These are phyloP conservation scores for Xylaria multiplex DNA, from an alignment of 2,329 filamentous ascomycete genomes.

Conservation along the genomic window DNA sequence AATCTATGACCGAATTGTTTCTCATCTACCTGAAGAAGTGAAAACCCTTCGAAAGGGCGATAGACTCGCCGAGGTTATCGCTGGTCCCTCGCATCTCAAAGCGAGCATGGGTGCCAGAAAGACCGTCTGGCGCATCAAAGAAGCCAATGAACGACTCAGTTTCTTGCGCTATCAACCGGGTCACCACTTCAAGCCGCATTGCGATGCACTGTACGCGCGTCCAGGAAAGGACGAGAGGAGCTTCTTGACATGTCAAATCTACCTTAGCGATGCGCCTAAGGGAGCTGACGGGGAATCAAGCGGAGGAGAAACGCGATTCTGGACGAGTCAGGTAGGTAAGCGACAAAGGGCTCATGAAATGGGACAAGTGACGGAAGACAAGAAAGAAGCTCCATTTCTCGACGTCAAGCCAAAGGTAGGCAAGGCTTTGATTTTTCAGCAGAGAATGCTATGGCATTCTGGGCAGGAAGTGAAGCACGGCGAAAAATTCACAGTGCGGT, in stretches of 20 bases:
- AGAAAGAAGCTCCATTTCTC: slow-evolving; percentile 39
- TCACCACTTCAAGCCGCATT: slow-evolving; percentile 64
- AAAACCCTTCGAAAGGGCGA: slow-evolving; percentile 40
- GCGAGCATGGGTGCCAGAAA: slow-evolving; percentile 43
- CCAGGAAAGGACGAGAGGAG: slow-evolving; percentile 43
- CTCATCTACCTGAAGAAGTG: slow-evolving; percentile 39
- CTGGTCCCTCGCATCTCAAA: slow-evolving; percentile 41
- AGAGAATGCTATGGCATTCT: slow-evolving; percentile 49
- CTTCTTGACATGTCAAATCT: slow-evolving; percentile 49
- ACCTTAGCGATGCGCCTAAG: slow-evolving; percentile 44
- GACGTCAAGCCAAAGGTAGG: slow-evolving; percentile 48
- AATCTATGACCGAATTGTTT: slow-evolving; percentile 39
- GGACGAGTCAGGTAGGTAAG: slow-evolving; percentile 41
- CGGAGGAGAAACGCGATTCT: slow-evolving; percentile 43
- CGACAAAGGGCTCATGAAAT: slow-evolving; percentile 41
- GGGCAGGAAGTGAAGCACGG: slow-evolving; percentile 47
- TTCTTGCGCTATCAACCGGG: slow-evolving; percentile 69
- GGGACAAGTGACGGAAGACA: slow-evolving; percentile 12
- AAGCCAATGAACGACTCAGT: slow-evolving; percentile 68
- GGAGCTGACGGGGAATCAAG: slow-evolving; percentile 25
- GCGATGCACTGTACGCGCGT: slow-evolving; percentile 42
- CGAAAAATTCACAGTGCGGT: slow-evolving; percentile 47
- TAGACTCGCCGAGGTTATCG: slow-evolving; percentile 38
- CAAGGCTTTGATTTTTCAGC: slow-evolving; percentile 48
- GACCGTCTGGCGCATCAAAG: slow-evolving; percentile 45